Evolutionary conservation across 2,329 filamentous ascomycete species (phyloP).

Genomic region (Aspergillus sp.): DNA sequence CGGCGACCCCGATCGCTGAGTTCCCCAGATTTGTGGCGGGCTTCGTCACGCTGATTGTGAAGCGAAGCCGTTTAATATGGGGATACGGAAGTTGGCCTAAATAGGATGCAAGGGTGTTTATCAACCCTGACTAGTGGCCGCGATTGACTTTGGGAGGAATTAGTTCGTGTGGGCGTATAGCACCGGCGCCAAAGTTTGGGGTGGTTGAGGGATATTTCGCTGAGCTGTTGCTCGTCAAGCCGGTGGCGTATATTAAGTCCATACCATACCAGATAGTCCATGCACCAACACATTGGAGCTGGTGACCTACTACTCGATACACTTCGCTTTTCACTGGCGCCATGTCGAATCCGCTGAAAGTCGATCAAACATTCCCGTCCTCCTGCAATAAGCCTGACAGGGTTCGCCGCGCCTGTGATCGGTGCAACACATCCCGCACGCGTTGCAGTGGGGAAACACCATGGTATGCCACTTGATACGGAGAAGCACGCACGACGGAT

Average conservation of each 20-base stretch:
- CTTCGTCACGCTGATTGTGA: not conserved
- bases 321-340: no score
- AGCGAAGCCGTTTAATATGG: slow-evolving; percentile 2
- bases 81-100: not conserved
- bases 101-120: not conserved
- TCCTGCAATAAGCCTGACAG: not conserved
- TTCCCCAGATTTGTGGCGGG: not conserved
- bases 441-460: slow-evolving; percentile 3
- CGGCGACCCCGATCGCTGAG: not conserved
- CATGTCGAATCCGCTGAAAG: not conserved
- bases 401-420: not conserved
- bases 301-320: not conserved
- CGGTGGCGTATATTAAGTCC: not conserved
- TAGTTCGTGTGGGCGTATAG: not conserved
- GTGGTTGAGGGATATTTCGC: not conserved
- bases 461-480: not conserved
- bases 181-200: not conserved
- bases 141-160: not conserved
- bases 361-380: not conserved
- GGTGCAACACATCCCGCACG: slow-evolving; percentile 9
- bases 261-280: not conserved
- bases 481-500: no score
- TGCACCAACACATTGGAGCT: not conserved
- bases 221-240: not conserved
- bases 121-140: not conserved